These are phyloP conservation scores for Lepidium didymum DNA, from an alignment of 345 rosid species.

Conservation along the genomic window DNA sequence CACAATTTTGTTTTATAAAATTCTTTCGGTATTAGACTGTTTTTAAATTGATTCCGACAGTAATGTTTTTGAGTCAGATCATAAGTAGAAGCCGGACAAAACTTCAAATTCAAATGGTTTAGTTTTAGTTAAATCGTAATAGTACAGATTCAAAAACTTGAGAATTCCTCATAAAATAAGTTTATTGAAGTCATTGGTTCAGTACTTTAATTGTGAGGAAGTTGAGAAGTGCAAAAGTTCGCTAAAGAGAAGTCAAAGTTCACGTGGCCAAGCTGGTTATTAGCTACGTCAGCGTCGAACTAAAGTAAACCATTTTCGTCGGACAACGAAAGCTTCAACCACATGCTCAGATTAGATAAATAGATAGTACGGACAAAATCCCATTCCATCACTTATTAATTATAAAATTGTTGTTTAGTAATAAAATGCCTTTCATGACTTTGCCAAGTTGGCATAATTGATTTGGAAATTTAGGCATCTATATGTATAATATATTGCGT, in stretches of 20 bases:
- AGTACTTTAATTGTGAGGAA: not conserved
- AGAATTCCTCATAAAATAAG: not conserved
- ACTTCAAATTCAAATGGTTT: not conserved
- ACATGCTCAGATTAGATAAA: conserved; percentile 19
- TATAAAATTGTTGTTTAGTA: not conserved
- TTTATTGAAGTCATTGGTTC: not conserved
- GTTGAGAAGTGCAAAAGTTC: not conserved
- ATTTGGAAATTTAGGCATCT: not conserved
- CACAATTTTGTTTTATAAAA: too few species aligned
- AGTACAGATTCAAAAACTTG: not conserved
- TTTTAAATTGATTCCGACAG: not conserved
- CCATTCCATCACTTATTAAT: conserved; percentile 5
- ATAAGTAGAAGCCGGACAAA: not conserved
- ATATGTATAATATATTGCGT: too few species aligned
- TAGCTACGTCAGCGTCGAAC: not conserved
- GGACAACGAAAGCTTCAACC: conserved; percentile 26
- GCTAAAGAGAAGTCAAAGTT: conserved; percentile 14
- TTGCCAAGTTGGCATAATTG: not conserved
- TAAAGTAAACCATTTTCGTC: not conserved
- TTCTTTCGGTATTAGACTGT: too few species aligned
- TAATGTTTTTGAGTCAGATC: not conserved
- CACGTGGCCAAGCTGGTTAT: conserved; percentile 20
- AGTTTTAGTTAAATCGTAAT: not conserved
- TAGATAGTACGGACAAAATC: conserved; percentile 14
- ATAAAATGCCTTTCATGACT: conserved; percentile 1